Evolutionary conservation across 2,329 filamentous ascomycete species (phyloP).

Genomic region (Ophidiomyces ophidiicola): DNA sequence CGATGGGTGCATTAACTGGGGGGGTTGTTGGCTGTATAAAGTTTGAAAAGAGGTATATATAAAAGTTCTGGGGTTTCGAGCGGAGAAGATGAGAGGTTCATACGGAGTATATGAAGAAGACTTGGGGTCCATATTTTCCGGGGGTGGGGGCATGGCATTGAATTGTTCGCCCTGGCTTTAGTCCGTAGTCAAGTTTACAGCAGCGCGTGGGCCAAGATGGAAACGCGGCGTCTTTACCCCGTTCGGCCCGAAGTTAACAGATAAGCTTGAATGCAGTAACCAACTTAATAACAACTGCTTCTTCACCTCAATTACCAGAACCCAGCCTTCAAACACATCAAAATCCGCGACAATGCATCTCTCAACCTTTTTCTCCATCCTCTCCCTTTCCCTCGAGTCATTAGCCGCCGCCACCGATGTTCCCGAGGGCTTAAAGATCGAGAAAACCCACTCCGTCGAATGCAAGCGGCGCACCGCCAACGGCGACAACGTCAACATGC

Average conservation of each 20-base stretch:
- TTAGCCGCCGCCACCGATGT: constrained; percentile 44
- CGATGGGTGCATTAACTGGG: constrained; percentile 8
- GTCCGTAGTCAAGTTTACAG: too few relatives aligned
- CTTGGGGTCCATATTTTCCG: too few relatives aligned
- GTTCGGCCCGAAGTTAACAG: constrained; percentile 3
- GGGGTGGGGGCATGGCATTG: too few relatives aligned
- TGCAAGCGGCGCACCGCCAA: constrained; percentile 66
- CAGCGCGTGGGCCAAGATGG: too few relatives aligned
- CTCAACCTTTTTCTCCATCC: constrained; percentile 21
- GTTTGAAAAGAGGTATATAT: too few relatives aligned
- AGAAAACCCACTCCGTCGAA: constrained; percentile 55
- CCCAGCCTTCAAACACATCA: background rate
- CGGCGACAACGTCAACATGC: constrained; percentile 71
- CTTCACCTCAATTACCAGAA: background rate
- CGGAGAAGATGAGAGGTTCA: too few relatives aligned
- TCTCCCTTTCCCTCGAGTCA: constrained; percentile 34
- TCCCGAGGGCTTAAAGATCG: constrained; percentile 58
- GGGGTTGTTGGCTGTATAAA: too few relatives aligned
- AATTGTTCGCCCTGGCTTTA: too few relatives aligned
- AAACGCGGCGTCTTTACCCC: too few relatives aligned
- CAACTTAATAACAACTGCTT: background rate
- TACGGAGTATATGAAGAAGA: too few relatives aligned
- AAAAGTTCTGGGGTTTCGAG: too few relatives aligned
- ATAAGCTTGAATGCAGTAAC: background rate
- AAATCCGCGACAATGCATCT: constrained; percentile 9